phyloP scores from a whole-genome alignment of 2,329 filamentous ascomycete species.

The Orbilia oligospora region DNA sequence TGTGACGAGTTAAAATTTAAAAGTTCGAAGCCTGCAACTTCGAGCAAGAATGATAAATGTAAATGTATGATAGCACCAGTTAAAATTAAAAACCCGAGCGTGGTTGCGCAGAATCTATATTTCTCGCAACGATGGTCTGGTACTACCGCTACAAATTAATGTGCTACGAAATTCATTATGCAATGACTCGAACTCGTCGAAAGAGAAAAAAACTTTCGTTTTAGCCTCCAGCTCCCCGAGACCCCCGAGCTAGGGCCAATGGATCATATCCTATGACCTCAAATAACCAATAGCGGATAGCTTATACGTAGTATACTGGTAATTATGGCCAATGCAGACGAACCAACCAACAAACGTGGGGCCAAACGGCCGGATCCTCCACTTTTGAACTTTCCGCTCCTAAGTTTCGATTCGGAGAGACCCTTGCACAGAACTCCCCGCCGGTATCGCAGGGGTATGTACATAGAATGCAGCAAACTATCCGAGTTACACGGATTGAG shows the following conservation, averaged over 20 bases:
- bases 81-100: conserved; percentile 19
- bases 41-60: not conserved
- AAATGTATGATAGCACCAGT: not conserved
- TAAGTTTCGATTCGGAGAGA: not conserved
- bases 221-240: conserved; percentile 18
- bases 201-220: conserved; percentile 30
- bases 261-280: too few species aligned
- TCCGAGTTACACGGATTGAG: too few species aligned
- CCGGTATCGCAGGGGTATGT: conserved; percentile 47
- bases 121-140: conserved; percentile 7
- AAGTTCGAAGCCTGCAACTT: too few species aligned
- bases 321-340: conserved; percentile 34
- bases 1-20: too few species aligned
- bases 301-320: conserved; percentile 13
- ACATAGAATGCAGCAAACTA: not conserved
- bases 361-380: conserved; percentile 42
- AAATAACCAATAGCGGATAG: conserved; percentile 30
- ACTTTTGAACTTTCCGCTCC: conserved; percentile 2
- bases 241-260: conserved; percentile 23
- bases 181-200: conserved; percentile 14
- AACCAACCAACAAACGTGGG: conserved; percentile 55
- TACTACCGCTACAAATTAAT: too few species aligned
- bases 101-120: conserved; percentile 12
- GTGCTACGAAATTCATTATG: not conserved
- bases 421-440: conserved; percentile 22